Evolutionary conservation across 345 rosid species (phyloP).

Genomic region (Arabis hirsuta): DNA sequence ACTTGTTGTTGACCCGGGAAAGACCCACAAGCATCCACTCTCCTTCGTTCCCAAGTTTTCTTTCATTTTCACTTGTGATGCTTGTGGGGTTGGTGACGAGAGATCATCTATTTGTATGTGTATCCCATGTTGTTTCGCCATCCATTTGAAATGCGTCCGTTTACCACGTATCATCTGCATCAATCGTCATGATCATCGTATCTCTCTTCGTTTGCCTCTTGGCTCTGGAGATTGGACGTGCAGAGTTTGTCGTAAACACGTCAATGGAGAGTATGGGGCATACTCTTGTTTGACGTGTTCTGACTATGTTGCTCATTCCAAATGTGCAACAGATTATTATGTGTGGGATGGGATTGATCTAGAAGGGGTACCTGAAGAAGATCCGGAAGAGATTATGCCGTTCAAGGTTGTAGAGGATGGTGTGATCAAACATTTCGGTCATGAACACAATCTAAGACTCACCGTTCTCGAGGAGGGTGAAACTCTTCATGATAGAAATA

Average conservation of each 20-base stretch:
- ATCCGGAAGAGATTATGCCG: neutral
- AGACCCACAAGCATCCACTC: neutral
- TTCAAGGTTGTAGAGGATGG: neutral
- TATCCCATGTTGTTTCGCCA: neutral
- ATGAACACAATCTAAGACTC: neutral
- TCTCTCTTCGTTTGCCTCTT: neutral
- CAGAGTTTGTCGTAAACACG: neutral
- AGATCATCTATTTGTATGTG: neutral
- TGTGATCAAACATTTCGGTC: too few species aligned
- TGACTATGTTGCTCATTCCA: too few species aligned
- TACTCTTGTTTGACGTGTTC: neutral
- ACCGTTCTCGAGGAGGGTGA: neutral
- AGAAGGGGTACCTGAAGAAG: neutral
- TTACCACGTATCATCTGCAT: neutral
- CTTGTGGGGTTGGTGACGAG: neutral
- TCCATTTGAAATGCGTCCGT: neutral
- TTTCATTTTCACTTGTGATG: neutral
- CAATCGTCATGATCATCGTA: constrained; percentile 1
- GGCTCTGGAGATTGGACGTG: neutral
- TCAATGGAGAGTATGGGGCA: neutral
- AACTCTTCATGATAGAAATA: neutral
- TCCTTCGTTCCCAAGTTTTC: neutral
- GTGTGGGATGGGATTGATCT: too few species aligned
- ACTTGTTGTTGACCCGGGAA: neutral
- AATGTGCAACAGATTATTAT: too few species aligned